Evolutionary conservation across 352 stramenopile species (phyloP).

Genomic region (Globisporangium cederbergense): DNA sequence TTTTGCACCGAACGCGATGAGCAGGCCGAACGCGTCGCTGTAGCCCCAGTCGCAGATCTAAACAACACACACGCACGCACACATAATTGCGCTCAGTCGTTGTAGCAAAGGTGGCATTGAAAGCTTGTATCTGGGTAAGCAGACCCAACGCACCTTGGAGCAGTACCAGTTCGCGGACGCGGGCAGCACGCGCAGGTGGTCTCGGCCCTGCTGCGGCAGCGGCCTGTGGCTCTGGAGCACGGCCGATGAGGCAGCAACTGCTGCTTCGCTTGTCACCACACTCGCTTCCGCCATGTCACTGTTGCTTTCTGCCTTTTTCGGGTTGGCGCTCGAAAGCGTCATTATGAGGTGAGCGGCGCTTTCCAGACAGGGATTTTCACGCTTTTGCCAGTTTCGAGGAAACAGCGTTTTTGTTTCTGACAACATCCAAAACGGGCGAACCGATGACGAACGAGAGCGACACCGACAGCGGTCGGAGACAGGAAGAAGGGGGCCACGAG

Average conservation of each 20-base stretch:
- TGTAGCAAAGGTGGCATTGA: neutral
- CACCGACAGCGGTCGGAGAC: neutral
- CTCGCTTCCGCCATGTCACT: neutral
- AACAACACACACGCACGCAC: neutral
- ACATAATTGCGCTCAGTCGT: neutral
- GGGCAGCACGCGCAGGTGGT: slow-evolving; percentile 40
- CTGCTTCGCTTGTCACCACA: neutral
- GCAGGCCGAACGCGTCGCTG: slow-evolving; percentile 28
- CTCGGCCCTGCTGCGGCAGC: slow-evolving; percentile 30
- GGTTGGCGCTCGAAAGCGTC: too few species aligned
- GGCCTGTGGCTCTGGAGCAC: neutral
- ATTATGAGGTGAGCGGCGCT: too few species aligned
- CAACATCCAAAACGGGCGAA: neutral
- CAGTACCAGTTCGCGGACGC: slow-evolving; percentile 79
- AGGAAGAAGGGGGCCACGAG: neutral
- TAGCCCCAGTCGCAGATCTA: slow-evolving; percentile 70
- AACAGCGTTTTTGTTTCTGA: neutral
- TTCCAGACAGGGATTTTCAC: too few species aligned
- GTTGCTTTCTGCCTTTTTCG: neutral
- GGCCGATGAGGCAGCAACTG: too few species aligned
- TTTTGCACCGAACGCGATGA: slow-evolving; percentile 63
- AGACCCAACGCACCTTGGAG: slow-evolving; percentile 42
- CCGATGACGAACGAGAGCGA: neutral
- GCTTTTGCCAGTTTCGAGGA: neutral
- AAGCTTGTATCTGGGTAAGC: neutral